Conservation (phyloP, 2,329 filamentous ascomycete species). For the Xylaria sp. region DNA sequence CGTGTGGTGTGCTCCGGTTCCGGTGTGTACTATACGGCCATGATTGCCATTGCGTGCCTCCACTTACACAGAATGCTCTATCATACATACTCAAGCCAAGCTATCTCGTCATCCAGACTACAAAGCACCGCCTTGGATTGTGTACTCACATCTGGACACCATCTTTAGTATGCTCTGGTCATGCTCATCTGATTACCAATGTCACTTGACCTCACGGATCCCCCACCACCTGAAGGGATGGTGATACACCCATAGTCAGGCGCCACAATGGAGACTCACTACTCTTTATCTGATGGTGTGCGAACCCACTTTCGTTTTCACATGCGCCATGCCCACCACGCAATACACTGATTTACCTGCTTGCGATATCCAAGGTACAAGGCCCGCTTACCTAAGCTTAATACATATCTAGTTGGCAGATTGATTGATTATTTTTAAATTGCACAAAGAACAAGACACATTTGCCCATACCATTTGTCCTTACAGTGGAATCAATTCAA, state of each 20-base stretch:
- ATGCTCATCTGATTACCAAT: slow-evolving; percentile 38
- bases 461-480: background rate
- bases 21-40: background rate
- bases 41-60: slow-evolving; percentile 18
- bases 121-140: slow-evolving; percentile 5
- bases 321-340: slow-evolving; percentile 38
- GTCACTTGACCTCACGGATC: slow-evolving; percentile 45
- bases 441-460: background rate
- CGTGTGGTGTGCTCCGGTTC: background rate
- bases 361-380: background rate
- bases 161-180: slow-evolving; percentile 38
- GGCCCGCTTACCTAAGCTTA: background rate
- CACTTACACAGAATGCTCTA: background rate
- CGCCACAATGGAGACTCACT: slow-evolving; percentile 31
- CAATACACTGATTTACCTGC: slow-evolving; percentile 5
- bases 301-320: slow-evolving; percentile 49
- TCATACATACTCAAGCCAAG: slow-evolving; percentile 3
- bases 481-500: background rate
- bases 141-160: slow-evolving; percentile 28
- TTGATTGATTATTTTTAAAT: background rate
- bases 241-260: slow-evolving; percentile 43
- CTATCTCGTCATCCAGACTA: slow-evolving; percentile 5
- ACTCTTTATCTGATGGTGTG: slow-evolving; percentile 38
- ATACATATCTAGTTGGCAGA: background rate
- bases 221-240: slow-evolving; percentile 35